Evolutionary conservation across 2,329 filamentous ascomycete species (phyloP).

Genomic region (Epichloe coenophiala): DNA sequence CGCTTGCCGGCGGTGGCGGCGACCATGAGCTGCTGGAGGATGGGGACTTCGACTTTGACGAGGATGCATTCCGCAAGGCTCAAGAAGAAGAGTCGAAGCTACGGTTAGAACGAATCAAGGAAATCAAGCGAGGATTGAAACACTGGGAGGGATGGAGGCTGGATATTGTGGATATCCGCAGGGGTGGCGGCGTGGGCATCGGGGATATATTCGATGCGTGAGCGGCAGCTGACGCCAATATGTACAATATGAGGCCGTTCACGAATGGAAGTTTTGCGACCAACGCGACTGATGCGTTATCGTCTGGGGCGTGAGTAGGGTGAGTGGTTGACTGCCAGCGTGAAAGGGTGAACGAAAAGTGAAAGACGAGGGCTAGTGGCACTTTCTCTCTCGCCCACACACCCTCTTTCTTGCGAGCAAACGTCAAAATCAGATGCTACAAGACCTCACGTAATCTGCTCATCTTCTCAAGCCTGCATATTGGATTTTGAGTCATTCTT

Average conservation of each 20-base stretch:
- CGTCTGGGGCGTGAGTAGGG: neutral
- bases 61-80: constrained; percentile 49
- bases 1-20: constrained; percentile 35
- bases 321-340: no score
- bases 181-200: constrained; percentile 43
- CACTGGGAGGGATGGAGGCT: constrained; percentile 56
- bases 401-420: no score
- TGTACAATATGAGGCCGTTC: neutral
- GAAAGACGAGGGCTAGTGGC: no score
- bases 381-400: no score
- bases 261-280: neutral
- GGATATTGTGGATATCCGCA: constrained; percentile 47
- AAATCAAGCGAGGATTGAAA: constrained; percentile 49
- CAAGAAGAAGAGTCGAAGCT: constrained; percentile 48
- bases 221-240: neutral
- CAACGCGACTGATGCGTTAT: neutral
- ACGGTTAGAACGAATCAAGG: constrained; percentile 48
- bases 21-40: constrained; percentile 41
- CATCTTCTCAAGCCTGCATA: no score
- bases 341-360: no score
- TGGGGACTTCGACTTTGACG: constrained; percentile 49
- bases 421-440: no score
- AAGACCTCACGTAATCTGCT: no score
- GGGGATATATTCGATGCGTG: constrained; percentile 54
- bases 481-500: no score